These are phyloP conservation scores for Stylonectria norvegica DNA, from an alignment of 2,329 filamentous ascomycete genomes.

Conservation along the genomic window DNA sequence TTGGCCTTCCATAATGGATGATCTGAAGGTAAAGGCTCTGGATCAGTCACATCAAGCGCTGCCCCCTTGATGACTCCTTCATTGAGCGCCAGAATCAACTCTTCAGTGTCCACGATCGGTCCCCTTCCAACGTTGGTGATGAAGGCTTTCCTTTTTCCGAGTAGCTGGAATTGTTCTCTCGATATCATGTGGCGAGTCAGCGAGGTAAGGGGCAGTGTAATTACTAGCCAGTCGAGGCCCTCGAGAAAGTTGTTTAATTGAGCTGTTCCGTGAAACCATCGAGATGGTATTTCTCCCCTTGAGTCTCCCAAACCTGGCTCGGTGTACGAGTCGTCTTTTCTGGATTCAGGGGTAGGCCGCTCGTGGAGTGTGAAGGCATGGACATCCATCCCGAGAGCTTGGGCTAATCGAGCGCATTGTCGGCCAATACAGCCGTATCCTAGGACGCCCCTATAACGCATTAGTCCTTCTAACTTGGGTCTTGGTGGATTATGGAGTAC, in stretches of 20 bases:
- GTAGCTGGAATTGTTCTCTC: conserved; percentile 2
- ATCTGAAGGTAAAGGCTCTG: conserved; percentile 63
- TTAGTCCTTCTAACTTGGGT: background rate
- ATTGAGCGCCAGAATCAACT: conserved; percentile 54
- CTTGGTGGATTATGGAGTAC: background rate
- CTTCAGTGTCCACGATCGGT: conserved; percentile 38
- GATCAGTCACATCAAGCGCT: conserved; percentile 68
- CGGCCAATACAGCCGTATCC: conserved; percentile 45
- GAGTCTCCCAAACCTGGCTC: conserved; percentile 57
- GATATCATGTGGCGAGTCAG: conserved; percentile 40
- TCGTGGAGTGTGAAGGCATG: conserved; percentile 63
- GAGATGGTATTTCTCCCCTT: conserved; percentile 37
- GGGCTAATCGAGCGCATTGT: conserved; percentile 44
- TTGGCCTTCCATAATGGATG: conserved; percentile 61
- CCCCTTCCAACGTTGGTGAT: conserved; percentile 64
- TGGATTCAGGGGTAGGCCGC: conserved; percentile 55
- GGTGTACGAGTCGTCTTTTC: conserved; percentile 56
- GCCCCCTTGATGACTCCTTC: conserved; percentile 49
- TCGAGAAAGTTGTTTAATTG: conserved; percentile 40
- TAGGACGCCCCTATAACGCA: conserved; percentile 31
- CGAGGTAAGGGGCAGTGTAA: conserved; percentile 38
- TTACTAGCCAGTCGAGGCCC: conserved; percentile 42
- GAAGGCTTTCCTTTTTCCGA: conserved; percentile 43
- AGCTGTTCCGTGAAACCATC: conserved; percentile 40
- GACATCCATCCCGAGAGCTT: conserved; percentile 62